Percentiles rank a stretch among this genome's conserved stretches.
Evolutionary conservation across 129 eudicot species (phyloP).

Genomic region (Smallanthus sonchifolius): DNA sequence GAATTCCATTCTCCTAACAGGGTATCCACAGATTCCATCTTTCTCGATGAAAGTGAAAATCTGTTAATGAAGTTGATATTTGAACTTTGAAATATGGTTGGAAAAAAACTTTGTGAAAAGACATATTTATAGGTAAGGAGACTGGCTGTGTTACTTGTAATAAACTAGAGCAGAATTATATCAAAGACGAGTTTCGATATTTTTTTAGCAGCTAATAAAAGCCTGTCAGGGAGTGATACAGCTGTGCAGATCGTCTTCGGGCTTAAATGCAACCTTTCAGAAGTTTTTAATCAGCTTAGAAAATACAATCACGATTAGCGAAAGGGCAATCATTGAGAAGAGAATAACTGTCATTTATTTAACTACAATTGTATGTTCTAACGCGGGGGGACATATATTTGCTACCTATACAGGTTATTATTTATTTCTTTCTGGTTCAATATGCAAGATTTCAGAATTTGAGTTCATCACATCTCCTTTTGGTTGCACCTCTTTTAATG

Average conservation of each 20-base stretch:
- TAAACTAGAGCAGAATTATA: constrained; percentile 14
- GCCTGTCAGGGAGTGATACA: constrained; percentile 29
- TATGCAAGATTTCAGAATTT: background rate
- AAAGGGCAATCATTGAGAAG: constrained; percentile 31
- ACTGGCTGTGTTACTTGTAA: constrained; percentile 14
- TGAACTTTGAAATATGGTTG: constrained; percentile 6
- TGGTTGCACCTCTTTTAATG: background rate
- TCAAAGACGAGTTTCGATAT: constrained; percentile 13
- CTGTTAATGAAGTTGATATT: background rate
- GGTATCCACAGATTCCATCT: constrained; percentile 52
- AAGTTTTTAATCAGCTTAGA: constrained; percentile 30
- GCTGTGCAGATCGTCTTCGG: constrained; percentile 24
- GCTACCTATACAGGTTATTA: background rate
- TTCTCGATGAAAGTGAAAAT: constrained; percentile 19
- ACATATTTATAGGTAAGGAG: constrained; percentile 46
- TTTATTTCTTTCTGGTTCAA: background rate
- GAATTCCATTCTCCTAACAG: constrained; percentile 59
- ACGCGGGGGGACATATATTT: background rate
- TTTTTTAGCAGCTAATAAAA: constrained; percentile 7
- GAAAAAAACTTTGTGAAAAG: constrained; percentile 14
- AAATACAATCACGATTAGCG: constrained; percentile 9
- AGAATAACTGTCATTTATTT: constrained; percentile 15
- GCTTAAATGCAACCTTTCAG: constrained; percentile 25
- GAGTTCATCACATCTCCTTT: background rate
- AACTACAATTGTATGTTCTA: constrained; percentile 10